phyloP scores from a whole-genome alignment of 1,139 yeast genomes.

The Saccharomyces hybrid region DNA sequence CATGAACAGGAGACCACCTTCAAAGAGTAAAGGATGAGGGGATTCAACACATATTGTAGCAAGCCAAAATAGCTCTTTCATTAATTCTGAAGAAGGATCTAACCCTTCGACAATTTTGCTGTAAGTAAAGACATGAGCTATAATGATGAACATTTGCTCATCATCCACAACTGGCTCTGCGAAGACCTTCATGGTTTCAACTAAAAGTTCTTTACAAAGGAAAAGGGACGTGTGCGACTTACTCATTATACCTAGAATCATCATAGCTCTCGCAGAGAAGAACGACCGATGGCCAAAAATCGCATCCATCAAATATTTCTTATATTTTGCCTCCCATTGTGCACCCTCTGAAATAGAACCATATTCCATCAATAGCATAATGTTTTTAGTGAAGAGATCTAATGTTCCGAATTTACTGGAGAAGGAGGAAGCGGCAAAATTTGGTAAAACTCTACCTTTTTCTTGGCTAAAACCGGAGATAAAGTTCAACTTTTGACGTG shows the following conservation, averaged over 20 bases:
- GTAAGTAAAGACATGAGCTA: slow-evolving; percentile 39
- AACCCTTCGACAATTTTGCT: slow-evolving; percentile 60
- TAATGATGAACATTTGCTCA: slow-evolving; percentile 30
- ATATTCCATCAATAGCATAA: slow-evolving; percentile 50
- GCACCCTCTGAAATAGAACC: slow-evolving; percentile 43
- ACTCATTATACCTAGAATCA: slow-evolving; percentile 63
- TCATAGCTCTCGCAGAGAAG: slow-evolving; percentile 63
- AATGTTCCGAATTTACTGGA: slow-evolving; percentile 48
- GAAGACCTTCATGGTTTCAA: slow-evolving; percentile 35
- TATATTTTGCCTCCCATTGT: slow-evolving; percentile 65
- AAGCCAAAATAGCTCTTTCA: slow-evolving; percentile 61
- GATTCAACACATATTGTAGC: slow-evolving; percentile 37
- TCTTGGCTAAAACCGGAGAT: slow-evolving; percentile 72
- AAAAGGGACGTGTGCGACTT: slow-evolving; percentile 56
- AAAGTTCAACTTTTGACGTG: slow-evolving; percentile 66
- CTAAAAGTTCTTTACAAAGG: slow-evolving; percentile 36
- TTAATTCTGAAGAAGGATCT: slow-evolving; percentile 44
- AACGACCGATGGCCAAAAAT: slow-evolving; percentile 56
- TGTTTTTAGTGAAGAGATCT: slow-evolving; percentile 58
- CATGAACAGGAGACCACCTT: slow-evolving; percentile 45
- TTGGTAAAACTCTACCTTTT: slow-evolving; percentile 33
- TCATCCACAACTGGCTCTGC: slow-evolving; percentile 30
- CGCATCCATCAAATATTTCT: slow-evolving; percentile 54
- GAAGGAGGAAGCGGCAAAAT: slow-evolving; percentile 37
- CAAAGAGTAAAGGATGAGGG: slow-evolving; percentile 42